These are phyloP conservation scores for Shiraia sp. DNA, from an alignment of 2,329 filamentous ascomycete genomes.

Conservation along the genomic window DNA sequence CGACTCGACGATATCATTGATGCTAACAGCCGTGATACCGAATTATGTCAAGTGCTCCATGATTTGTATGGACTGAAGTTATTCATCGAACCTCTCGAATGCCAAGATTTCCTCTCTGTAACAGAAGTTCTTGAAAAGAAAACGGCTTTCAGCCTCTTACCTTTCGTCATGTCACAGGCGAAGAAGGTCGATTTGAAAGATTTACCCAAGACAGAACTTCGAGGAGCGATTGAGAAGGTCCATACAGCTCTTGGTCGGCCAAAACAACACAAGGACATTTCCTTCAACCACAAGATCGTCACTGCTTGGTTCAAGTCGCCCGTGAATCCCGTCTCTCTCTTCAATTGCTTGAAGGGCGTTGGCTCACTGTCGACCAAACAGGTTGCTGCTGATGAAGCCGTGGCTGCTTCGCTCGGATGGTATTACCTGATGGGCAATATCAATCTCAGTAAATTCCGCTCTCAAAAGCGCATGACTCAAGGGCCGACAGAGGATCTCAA, in stretches of 20 bases:
- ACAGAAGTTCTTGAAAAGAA: slow-evolving; percentile 76
- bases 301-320: slow-evolving; percentile 80
- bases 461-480: slow-evolving; percentile 75
- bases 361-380: slow-evolving; percentile 51
- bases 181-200: slow-evolving; percentile 88
- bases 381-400: slow-evolving; percentile 67
- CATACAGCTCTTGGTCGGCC: slow-evolving; percentile 79
- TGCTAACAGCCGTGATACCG: slow-evolving; percentile 68
- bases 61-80: slow-evolving; percentile 45
- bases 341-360: slow-evolving; percentile 77
- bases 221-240: slow-evolving; percentile 88
- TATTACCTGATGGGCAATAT: slow-evolving; percentile 90
- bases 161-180: slow-evolving; percentile 80
- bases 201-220: slow-evolving; percentile 86
- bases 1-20: slow-evolving; percentile 75
- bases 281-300: slow-evolving; percentile 85
- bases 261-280: slow-evolving; percentile 77
- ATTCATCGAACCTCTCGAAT: slow-evolving; percentile 40
- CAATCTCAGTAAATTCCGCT: slow-evolving; percentile 81
- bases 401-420: slow-evolving; percentile 81
- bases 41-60: slow-evolving; percentile 70
- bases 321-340: slow-evolving; percentile 79
- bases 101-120: slow-evolving; percentile 71
- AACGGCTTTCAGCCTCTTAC: slow-evolving; percentile 79
- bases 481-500: slow-evolving; percentile 83